A percentile compares a stretch with the other conserved stretches of the same genome.
Evolutionary conservation across 106 monocot genomes (phyloP).

Genomic region (Dioscorea zingiberensis): DNA sequence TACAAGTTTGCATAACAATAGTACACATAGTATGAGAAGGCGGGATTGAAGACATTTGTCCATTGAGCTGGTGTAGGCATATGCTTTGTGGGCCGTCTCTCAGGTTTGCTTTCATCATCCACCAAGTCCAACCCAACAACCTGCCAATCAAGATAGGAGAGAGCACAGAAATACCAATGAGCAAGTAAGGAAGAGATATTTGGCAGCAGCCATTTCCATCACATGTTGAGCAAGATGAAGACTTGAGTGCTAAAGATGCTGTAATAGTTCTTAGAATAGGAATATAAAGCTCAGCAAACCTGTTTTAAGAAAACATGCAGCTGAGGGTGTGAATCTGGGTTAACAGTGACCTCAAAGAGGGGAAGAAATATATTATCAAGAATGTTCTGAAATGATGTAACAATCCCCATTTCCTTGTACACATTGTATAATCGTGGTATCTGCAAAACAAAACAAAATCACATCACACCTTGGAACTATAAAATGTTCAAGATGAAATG

Average conservation of each 20-base stretch:
- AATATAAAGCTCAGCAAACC: slow-evolving; percentile 28
- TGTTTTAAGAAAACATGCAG: slow-evolving; percentile 91
- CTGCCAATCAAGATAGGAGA: slow-evolving; percentile 15
- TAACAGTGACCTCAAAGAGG: slow-evolving; percentile 90
- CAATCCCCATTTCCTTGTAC: slow-evolving; percentile 99
- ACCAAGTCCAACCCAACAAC: slow-evolving; percentile 99
- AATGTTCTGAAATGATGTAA: slow-evolving; percentile 94
- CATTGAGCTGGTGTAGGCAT: slow-evolving; percentile 96
- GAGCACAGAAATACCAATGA: no score
- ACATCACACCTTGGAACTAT: no score
- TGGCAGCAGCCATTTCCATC: no score
- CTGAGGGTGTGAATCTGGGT: slow-evolving; percentile 96
- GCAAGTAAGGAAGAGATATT: no score
- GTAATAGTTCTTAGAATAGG: no score
- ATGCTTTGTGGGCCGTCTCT: slow-evolving; percentile 96
- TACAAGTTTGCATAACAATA: slow-evolving; percentile 97
- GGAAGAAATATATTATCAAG: slow-evolving; percentile 99
- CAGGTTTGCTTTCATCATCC: slow-evolving; percentile 99
- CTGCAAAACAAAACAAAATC: slow-evolving; percentile 32
- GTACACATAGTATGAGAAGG: slow-evolving; percentile 94
- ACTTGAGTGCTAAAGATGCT: no score
- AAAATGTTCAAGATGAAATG: no score
- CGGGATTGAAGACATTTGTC: slow-evolving; percentile 97
- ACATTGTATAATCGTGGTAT: slow-evolving; percentile 92
- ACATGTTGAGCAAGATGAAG: no score